phyloP scores from a whole-genome alignment of 1,139 yeast species.

The Debaryomyces coudertii region DNA sequence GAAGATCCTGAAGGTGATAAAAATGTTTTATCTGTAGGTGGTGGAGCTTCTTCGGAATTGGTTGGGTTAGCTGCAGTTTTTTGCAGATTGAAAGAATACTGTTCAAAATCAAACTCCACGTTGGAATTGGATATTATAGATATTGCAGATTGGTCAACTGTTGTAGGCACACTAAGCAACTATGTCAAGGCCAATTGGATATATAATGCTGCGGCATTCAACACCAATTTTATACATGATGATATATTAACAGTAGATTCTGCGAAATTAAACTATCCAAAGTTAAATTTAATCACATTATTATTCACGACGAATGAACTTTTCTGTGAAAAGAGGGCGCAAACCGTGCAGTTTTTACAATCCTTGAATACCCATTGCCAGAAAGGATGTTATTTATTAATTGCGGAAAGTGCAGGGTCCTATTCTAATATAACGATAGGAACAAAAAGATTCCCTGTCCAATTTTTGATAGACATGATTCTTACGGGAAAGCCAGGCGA shows the following conservation, averaged over 20 bases:
- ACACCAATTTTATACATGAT: constrained; percentile 49
- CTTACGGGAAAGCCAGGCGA: constrained; percentile 58
- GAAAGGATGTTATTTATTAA: constrained; percentile 60
- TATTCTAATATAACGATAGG: constrained; percentile 82
- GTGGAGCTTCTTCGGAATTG: constrained; percentile 88
- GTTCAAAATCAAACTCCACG: constrained; percentile 33
- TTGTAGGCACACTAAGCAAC: constrained; percentile 46
- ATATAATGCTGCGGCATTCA: constrained; percentile 40
- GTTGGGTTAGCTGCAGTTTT: constrained; percentile 69
- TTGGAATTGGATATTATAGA: constrained; percentile 63
- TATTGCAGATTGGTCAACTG: constrained; percentile 74
- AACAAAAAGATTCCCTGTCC: constrained; percentile 76
- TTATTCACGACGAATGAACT: constrained; percentile 87
- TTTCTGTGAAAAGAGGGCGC: constrained; percentile 67
- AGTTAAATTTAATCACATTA: constrained; percentile 59
- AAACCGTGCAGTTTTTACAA: constrained; percentile 63
- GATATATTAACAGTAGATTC: constrained; percentile 45
- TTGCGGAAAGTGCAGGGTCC: constrained; percentile 89
- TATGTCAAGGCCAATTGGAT: constrained; percentile 57
- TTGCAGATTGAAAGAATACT: constrained; percentile 48
- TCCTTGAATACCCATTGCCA: constrained; percentile 49
- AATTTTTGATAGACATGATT: constrained; percentile 74
- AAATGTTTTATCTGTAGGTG: constrained; percentile 71
- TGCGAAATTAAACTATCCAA: constrained; percentile 18
- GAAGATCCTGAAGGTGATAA: constrained; percentile 30